Percentiles rank a stretch among this genome's conserved stretches.
phyloP scores from a whole-genome alignment of 352 stramenopile species.

The Pythium volutum region DNA sequence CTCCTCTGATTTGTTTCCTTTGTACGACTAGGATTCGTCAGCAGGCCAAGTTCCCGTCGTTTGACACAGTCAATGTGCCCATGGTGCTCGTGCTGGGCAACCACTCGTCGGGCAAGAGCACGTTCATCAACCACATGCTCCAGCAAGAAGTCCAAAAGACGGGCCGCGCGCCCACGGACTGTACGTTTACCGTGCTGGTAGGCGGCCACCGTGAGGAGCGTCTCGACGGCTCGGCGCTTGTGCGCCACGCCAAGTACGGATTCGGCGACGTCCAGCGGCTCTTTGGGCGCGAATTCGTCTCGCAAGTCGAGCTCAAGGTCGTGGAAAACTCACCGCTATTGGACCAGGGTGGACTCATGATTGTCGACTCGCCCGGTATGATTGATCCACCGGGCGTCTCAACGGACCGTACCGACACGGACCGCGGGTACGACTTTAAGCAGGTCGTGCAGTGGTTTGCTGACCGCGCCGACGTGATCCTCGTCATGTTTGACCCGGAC shows the following conservation, averaged over 20 bases:
- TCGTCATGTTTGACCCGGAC: constrained; percentile 90
- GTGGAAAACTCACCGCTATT: constrained; percentile 60
- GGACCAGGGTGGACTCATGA: constrained; percentile 77
- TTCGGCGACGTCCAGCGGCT: constrained; percentile 79
- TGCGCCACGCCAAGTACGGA: constrained; percentile 66
- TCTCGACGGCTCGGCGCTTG: constrained; percentile 71
- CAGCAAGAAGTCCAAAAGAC: constrained; percentile 82
- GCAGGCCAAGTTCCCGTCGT: constrained; percentile 74
- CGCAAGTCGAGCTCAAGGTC: constrained; percentile 85
- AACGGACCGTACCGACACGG: constrained; percentile 59
- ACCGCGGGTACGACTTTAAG: constrained; percentile 87
- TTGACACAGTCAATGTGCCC: constrained; percentile 69
- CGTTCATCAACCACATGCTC: constrained; percentile 89
- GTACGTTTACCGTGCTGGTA: constrained; percentile 79
- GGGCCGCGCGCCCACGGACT: constrained; percentile 73
- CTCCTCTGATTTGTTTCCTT: background rate
- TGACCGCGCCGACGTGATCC: constrained; percentile 79
- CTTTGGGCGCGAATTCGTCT: constrained; percentile 81
- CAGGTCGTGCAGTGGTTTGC: constrained; percentile 85
- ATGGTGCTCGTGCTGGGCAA: constrained; percentile 87
- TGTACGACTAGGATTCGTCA: constrained; percentile 53
- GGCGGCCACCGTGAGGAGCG: constrained; percentile 68
- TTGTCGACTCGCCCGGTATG: constrained; percentile 86
- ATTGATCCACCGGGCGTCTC: constrained; percentile 75
- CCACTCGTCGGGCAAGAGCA: constrained; percentile 84